These are phyloP conservation scores for Bolboschoenus planiculmis DNA, from an alignment of 176 grass and related monocot species.

Conservation along the genomic window DNA sequence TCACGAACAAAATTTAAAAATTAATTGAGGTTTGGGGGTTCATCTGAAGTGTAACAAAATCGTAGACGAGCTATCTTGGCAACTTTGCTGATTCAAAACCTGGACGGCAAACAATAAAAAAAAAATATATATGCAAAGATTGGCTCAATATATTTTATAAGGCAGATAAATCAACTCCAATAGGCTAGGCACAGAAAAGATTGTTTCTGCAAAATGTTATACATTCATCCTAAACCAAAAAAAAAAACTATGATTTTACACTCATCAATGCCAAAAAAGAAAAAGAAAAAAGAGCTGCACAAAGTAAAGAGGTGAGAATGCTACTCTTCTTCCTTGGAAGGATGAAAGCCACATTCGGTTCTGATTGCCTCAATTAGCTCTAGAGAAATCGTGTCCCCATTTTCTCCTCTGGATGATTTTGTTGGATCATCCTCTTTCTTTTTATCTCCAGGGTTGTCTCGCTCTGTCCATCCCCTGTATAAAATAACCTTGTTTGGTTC, in stretches of 20 bases:
- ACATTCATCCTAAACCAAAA: neutral
- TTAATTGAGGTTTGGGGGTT: neutral
- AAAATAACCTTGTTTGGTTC: conserved; percentile 89
- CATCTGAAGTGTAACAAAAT: neutral
- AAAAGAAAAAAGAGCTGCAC: neutral
- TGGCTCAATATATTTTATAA: neutral
- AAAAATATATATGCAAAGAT: no score
- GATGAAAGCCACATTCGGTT: conserved; percentile 68
- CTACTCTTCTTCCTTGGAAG: conserved; percentile 30
- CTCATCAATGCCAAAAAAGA: neutral
- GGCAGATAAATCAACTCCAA: neutral
- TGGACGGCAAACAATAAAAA: neutral
- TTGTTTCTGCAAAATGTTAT: neutral
- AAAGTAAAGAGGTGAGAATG: neutral
- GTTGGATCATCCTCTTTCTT: conserved; percentile 7
- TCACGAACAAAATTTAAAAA: no score
- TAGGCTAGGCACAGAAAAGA: neutral
- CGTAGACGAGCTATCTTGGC: neutral
- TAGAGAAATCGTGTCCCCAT: conserved; percentile 41
- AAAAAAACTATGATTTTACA: neutral
- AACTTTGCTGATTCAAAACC: neutral
- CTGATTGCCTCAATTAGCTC: conserved; percentile 78
- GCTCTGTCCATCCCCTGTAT: conserved; percentile 72
- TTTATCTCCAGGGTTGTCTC: conserved; percentile 25
- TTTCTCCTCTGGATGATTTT: conserved; percentile 12